These are phyloP conservation scores for Rhizoclosmatium hyalinum DNA, from an alignment of 371 early-diverging fungal genomes.

Conservation along the genomic window DNA sequence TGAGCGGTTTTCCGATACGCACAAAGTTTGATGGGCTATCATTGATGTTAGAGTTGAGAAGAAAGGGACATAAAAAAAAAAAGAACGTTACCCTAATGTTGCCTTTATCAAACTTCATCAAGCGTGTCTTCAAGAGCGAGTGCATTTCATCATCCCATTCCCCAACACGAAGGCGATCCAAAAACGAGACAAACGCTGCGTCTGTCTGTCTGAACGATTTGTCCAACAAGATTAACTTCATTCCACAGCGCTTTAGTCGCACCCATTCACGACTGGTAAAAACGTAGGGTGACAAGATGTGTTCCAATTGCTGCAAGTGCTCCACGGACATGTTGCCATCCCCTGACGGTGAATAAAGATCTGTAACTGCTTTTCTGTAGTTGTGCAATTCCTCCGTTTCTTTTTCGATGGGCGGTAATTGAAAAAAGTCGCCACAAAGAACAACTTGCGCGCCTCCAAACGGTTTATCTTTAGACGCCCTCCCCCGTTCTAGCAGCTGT, in stretches of 20 bases:
- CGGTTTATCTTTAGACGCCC: slow-evolving; percentile 31
- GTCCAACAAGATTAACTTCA: slow-evolving; percentile 44
- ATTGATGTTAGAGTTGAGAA: not conserved
- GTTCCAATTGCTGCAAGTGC: not conserved
- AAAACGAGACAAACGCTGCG: slow-evolving; percentile 43
- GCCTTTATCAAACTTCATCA: not conserved
- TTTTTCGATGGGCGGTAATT: slow-evolving; percentile 62
- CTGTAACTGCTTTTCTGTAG: not conserved
- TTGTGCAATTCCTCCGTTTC: not conserved
- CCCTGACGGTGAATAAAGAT: not conserved
- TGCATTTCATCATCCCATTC: slow-evolving; percentile 28
- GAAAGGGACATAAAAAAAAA: slow-evolving; percentile 9
- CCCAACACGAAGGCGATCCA: slow-evolving; percentile 54
- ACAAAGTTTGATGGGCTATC: slow-evolving; percentile 37
- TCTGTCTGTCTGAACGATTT: slow-evolving; percentile 55
- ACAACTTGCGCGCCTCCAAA: slow-evolving; percentile 70
- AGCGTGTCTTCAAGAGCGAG: slow-evolving; percentile 10
- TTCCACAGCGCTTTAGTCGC: slow-evolving; percentile 28
- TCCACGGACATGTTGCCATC: not conserved
- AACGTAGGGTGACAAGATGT: slow-evolving; percentile 34
- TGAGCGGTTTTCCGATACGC: slow-evolving; percentile 31
- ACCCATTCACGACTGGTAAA: slow-evolving; percentile 50
- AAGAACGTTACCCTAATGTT: slow-evolving; percentile 14
- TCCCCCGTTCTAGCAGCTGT: too few relatives aligned
- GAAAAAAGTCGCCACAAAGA: slow-evolving; percentile 68